Evolutionary conservation across 2,329 filamentous ascomycete species (phyloP), one percentile per base, ranked within the genome.

Genomic region (Graphilbum sp.): DNA sequence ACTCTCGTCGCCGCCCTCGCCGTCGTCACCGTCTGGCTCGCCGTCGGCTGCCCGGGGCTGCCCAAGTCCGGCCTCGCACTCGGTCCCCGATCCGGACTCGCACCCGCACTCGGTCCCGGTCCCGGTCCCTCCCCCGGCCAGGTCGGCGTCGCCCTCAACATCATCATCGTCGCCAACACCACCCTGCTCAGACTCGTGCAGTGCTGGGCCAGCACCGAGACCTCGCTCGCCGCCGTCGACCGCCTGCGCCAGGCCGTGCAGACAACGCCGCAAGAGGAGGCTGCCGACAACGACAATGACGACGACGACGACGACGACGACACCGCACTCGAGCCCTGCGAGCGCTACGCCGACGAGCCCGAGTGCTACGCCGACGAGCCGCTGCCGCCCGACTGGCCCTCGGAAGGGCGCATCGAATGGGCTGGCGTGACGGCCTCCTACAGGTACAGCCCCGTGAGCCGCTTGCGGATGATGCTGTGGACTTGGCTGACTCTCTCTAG

Each of bases 1-100:
- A 47, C 69, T 3, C 47, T 69, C 2, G 59, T 65, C 0, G 65
- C 66, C 0, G 59, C 49, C 2, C 52, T 72, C 20, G 65, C 66
- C 0, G 56, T 62, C 0, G 43, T 41, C 10, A 46, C 50, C 1
- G 50, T 59, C 15, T 45, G 41, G 5, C 37, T 56, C 1, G 54
- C 54, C 0, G 45, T 51, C 8, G 17, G 4, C 17, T 5, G 19
- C 19, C 24, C 34, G 17, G 30, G 34, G 5, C 31, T 30, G 2
- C 18, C 25, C 2, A n/a, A 23, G 13, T 29, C 27, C 7, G 27
- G n/a, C n/a, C n/a, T n/a, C n/a, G n/a, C n/a, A n/a, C n/a, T n/a
- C n/a, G n/a, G n/a, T n/a, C n/a, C n/a, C n/a, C n/a, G n/a, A n/a
- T n/a, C n/a, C n/a, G n/a, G n/a, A n/a, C n/a, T n/a, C n/a, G n/a